Evolutionary conservation across 768 basidiomycete species (phyloP), one percentile per base, ranked within the genome.

Genomic region (Psilocybe cubensis): DNA sequence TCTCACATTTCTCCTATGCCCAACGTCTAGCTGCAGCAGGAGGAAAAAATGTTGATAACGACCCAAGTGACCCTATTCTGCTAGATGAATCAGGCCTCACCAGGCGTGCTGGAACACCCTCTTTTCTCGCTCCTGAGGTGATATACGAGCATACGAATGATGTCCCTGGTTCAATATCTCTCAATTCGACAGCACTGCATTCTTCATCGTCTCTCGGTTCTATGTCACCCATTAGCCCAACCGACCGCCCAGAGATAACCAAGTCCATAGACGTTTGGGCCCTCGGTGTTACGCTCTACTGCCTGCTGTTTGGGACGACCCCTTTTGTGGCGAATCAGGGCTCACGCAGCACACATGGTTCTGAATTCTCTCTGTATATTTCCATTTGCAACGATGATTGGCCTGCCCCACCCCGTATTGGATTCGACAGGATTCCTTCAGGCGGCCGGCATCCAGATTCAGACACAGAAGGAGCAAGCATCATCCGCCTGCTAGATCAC

Each of bases 181-280:
- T 33, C 57, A 41, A 33, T 43, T 28, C 46, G 14, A 42, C 57
- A 3, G 54, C 68, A 0, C 51, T 64, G 12, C 56, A 62, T 28
- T 52, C 65, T 20, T 60, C 68, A 28, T 70, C 68, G 21, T 69
- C 68, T 33, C 68, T 62, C 35, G 35, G 6, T 56, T 57, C 69
- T 60, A 71, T 77, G 68, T 47, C 58, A 41, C 53, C 50, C 8
- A 45, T 14, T 45, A 47, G 59, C 49, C 69, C 14, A 5, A 8
- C 12, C 7, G 45, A 57, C 24, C 74, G 76, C 21, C 85, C 81
- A 4, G 80, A 83, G 3, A 89, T 97, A 50, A 94, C 94, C 38
- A 94, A 95, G 70, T 88, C 94, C 3, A 96, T 98, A 68, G 97
- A 99, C 67, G 85, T 99, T 29, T 99, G 97, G 97, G 96, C 97